Evolutionary conservation across 805 yeast species (phyloP).

Genomic region (Kodamaea sagamina): DNA sequence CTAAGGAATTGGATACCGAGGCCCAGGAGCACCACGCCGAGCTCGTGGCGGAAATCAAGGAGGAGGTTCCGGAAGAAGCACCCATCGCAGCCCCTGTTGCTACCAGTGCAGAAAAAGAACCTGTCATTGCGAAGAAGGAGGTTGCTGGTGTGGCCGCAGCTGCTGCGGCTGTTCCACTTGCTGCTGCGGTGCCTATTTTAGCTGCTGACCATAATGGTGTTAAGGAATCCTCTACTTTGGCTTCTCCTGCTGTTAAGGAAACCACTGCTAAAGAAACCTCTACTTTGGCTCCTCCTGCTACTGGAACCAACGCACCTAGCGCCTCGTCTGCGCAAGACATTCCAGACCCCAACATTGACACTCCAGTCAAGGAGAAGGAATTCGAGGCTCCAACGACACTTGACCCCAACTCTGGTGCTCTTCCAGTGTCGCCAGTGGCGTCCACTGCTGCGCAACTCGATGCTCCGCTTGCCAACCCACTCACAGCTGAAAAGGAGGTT

Average conservation of each 20-base stretch:
- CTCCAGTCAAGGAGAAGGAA: conserved; percentile 8
- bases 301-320: background rate
- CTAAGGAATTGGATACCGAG: conserved; percentile 8
- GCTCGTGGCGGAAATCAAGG: conserved; percentile 5
- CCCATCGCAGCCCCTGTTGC: conserved; percentile 2
- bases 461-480: conserved; percentile 9
- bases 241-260: background rate
- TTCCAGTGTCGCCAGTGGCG: conserved; percentile 8
- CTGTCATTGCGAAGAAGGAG: conserved; percentile 7
- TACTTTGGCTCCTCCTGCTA: background rate
- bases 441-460: conserved; percentile 10
- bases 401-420: conserved; percentile 10
- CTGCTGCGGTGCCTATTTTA: conserved; percentile 1
- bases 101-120: conserved; percentile 7
- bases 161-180: conserved; percentile 22
- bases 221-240: background rate
- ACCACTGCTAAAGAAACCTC: no score
- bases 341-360: conserved; percentile 9
- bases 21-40: conserved; percentile 8
- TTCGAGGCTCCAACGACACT: conserved; percentile 3
- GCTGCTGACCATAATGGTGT: background rate
- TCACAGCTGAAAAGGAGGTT: conserved; percentile 8
- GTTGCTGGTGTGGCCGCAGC: conserved; percentile 20
- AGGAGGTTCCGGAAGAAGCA: conserved; percentile 5
- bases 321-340: conserved; percentile 6